A percentile compares a stretch with the other conserved stretches of the same genome.
Conservation (phyloP, 2,329 filamentous ascomycete genomes). For the Emergomyces orientalis region DNA sequence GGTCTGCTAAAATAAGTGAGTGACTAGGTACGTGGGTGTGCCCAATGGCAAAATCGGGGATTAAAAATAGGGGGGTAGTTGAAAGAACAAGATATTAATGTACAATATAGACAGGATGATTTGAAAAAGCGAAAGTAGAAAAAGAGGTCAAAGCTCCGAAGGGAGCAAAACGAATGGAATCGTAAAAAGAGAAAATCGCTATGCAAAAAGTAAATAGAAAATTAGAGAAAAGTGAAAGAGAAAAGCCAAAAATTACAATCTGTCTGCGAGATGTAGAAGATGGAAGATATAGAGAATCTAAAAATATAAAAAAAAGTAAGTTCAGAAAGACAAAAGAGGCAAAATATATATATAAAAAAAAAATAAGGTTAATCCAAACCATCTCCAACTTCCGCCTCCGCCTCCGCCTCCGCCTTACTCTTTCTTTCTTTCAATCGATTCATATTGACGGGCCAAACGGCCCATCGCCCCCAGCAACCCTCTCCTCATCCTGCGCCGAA, state of each 20-base stretch:
- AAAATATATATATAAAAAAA: not conserved
- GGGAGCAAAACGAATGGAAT: not conserved
- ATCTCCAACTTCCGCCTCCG: too few species aligned
- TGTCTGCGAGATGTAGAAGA: not conserved
- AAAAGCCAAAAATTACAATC: not conserved
- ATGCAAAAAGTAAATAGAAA: conserved; percentile 2
- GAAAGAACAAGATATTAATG: not conserved
- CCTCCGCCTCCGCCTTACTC: not conserved
- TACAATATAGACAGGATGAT: not conserved
- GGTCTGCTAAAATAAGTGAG: conserved; percentile 28
- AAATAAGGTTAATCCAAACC: not conserved
- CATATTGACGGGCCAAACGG: conserved; percentile 17
- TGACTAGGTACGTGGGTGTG: conserved; percentile 8
- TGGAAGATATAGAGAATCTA: not conserved
- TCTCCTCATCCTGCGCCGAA: not conserved
- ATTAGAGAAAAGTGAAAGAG: not conserved
- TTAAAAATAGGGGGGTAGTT: not conserved
- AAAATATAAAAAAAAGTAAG: not conserved
- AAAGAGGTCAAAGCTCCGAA: not conserved
- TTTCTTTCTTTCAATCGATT: not conserved
- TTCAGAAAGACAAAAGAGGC: not conserved
- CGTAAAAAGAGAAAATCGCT: not conserved
- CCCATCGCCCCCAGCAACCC: conserved; percentile 2
- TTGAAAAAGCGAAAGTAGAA: not conserved
- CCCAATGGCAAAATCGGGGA: not conserved